A percentile compares a stretch with the other conserved stretches of the same genome.
These are phyloP conservation scores for Monilinia fructigena DNA, from an alignment of 2,329 filamentous ascomycete species.

Conservation along the genomic window DNA sequence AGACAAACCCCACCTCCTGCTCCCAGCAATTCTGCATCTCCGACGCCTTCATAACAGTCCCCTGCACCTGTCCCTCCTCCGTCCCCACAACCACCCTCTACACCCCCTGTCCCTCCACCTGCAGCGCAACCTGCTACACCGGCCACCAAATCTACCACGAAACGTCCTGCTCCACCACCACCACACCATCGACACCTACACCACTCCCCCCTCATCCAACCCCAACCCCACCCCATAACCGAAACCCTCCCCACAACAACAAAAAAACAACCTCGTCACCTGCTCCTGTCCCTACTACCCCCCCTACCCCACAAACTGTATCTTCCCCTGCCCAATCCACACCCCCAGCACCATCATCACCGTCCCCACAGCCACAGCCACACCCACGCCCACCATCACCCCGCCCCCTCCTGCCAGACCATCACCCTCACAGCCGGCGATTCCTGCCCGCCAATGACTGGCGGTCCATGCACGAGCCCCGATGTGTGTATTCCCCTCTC, in stretches of 20 bases:
- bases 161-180: constrained; percentile 1
- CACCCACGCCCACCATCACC: neutral
- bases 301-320: constrained; percentile 12
- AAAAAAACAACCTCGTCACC: neutral
- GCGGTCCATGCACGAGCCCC: too few species aligned
- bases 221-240: neutral
- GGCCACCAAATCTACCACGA: constrained; percentile 18
- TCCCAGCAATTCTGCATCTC: constrained; percentile 29
- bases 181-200: neutral
- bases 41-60: constrained; percentile 27
- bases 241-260: neutral
- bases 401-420: neutral
- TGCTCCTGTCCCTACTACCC: constrained; percentile 16
- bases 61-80: constrained; percentile 34
- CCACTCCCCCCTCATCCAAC: neutral
- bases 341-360: neutral
- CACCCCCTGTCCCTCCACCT: constrained; percentile 30
- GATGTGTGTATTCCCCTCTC: too few species aligned
- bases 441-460: too few species aligned
- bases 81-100: constrained; percentile 31
- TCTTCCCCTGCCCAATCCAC: constrained; percentile 5
- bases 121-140: constrained; percentile 25
- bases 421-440: neutral
- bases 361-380: too few species aligned
- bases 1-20: constrained; percentile 20